Evolutionary conservation across 176 grass and related monocot genomes (phyloP), one percentile per base, ranked within the genome.

Genomic region (Dendrocalamus sinicus): DNA sequence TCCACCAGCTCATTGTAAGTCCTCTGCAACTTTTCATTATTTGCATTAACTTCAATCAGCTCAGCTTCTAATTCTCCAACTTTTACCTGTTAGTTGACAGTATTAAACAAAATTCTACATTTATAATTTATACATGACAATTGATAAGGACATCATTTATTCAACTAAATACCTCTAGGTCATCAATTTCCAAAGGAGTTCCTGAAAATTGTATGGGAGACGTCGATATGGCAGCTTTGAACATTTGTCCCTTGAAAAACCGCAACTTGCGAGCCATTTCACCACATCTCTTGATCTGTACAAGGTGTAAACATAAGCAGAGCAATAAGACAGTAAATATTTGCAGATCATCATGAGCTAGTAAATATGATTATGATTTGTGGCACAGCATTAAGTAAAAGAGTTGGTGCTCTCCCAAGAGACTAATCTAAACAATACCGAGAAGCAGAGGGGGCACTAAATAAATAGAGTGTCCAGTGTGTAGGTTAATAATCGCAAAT

Each of bases 11-110:
- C 96, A 72, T 95, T 94, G 83, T 89, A 94, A 78, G 91, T 83
- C 79, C 91, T 90, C 84, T 89, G 93, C n/a, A 98, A 81, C 78
- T 95, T 98, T 23, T 93, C 91, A 70, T 89, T 95, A 73, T 98
- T 95, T 85, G 90, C 72, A 86, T 98, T 98, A 76, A 95, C 96
- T 92, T 98, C 96, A 75, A 72, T 95, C 59, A 98, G 86, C 81
- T 98, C 96, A 81, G 81, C 48, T 91, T 98, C 96, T 39, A 92
- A 75, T 71, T 98, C 91, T 57, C 91, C 96, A 44, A 98, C 88
- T 82, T 95, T 98, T 62, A 95, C 83, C 96, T 98, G 83, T 83
- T 66, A 88, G 23, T 43, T 54, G 54, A 11, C 57, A 75, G 50
- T 13, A 62, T 85, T 51, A 52, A 41, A 67, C 23, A 40, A 81